Conservation (phyloP, 2,329 filamentous ascomycete genomes). For the Neoscytalidium dimidiatum region DNA sequence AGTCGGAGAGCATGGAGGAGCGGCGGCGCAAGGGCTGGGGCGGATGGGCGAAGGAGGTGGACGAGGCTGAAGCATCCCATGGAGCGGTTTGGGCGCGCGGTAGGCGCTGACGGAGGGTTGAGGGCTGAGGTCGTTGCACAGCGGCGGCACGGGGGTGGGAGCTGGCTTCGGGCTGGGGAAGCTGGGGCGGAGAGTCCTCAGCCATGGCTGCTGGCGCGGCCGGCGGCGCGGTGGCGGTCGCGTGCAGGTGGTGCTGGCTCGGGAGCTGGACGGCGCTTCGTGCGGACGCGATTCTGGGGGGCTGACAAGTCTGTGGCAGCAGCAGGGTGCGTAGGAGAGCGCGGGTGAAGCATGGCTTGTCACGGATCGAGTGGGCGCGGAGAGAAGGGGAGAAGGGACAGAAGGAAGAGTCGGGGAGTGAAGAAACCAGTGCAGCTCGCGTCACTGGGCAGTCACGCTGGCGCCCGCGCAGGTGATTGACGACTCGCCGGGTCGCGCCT, state of each 20-base stretch:
- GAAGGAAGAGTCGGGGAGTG: not conserved
- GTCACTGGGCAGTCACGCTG: not conserved
- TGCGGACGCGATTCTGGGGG: not conserved
- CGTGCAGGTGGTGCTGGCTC: not conserved
- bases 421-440: not conserved
- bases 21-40: slow-evolving; percentile 54
- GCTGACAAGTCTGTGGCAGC: not conserved
- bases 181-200: slow-evolving; percentile 26
- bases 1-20: slow-evolving; percentile 78
- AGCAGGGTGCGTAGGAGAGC: not conserved
- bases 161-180: slow-evolving; percentile 21
- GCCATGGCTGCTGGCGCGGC: slow-evolving; percentile 29
- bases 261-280: not conserved
- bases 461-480: not conserved
- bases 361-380: not conserved
- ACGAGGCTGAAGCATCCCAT: slow-evolving; percentile 17
- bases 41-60: slow-evolving; percentile 21
- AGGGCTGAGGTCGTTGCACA: not conserved
- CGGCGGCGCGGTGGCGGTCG: slow-evolving; percentile 16
- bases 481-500: too few species aligned
- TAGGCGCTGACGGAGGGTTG: slow-evolving; percentile 8
- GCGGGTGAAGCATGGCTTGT: slow-evolving; percentile 1
- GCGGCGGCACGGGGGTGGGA: not conserved
- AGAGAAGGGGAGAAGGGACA: not conserved
- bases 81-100: not conserved